phyloP scores from a whole-genome alignment of 345 rosid genomes.

The Stellera chamaejasme region DNA sequence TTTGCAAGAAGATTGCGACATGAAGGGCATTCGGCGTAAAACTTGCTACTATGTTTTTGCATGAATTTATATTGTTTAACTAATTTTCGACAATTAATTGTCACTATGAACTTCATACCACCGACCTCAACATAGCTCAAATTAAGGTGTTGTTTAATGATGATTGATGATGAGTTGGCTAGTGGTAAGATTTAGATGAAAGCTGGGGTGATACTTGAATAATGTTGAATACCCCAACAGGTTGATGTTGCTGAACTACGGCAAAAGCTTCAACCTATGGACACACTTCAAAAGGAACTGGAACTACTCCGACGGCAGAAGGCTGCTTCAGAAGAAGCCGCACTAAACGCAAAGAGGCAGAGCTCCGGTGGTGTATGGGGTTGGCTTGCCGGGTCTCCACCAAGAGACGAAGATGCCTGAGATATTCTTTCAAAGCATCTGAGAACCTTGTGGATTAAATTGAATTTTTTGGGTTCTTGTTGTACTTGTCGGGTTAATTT shows the following conservation, averaged over 20 bases:
- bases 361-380: constrained; percentile 95
- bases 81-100: no score
- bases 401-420: constrained; percentile 25
- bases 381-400: constrained; percentile 89
- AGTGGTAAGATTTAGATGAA: constrained; percentile 1
- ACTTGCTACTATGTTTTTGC: no score
- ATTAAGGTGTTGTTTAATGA: no score
- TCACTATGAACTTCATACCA: no score
- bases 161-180: neutral
- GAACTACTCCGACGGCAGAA: constrained; percentile 91
- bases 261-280: constrained; percentile 89
- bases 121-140: no score
- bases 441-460: constrained; percentile 11
- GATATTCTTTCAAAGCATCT: constrained; percentile 10
- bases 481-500: constrained; percentile 11
- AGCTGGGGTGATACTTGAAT: constrained; percentile 1
- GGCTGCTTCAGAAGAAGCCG: constrained; percentile 95
- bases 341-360: constrained; percentile 59
- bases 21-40: no score
- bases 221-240: constrained; percentile 29
- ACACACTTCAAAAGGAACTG: constrained; percentile 76
- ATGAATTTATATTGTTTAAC: no score
- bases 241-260: constrained; percentile 95
- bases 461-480: constrained; percentile 13
- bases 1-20: no score